Evolutionary conservation across 2,329 filamentous ascomycete genomes (phyloP), one percentile per base, ranked within the genome.

Genomic region (Alternaria brassicae): DNA sequence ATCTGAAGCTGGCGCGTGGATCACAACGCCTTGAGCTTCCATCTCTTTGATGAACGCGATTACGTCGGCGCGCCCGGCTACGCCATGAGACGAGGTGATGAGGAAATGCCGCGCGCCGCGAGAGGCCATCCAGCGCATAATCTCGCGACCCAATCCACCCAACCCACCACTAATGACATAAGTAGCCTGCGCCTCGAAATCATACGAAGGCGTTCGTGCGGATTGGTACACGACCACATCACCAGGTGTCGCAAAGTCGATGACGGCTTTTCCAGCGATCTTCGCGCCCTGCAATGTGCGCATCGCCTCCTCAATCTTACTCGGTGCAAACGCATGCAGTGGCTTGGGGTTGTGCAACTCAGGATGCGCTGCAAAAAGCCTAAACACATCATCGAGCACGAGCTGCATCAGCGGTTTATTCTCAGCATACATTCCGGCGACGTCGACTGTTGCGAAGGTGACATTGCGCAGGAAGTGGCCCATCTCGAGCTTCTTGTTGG

Each of bases 261-360:
- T 64, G n/a, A 81, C 75, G 0, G 79, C 63, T 62, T 81, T 81
- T 6, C 80, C 79, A 5, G 73, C 73, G 49, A 78, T 75, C 15
- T 72, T 73, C 0, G 77, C 76, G 13, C 40, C 32, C 62, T 58
- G 27, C 72, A 73, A 17, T 78, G 69, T 49, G 55, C 65, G 15
- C 65, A 56, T 37, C 12, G 57, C 57, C 8, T 53, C 42, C 25
- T 60, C 55, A 67, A 65, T 56, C 23, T 57, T 50, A n/a, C 36
- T 42, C 10, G 65, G 56, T 3, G 40, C n/a, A 10, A 54, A 52
- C 21, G 56, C 55, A 44, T 58, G 41, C n/a, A 52, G 40, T 15
- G 47, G 45, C 4, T 51, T 51, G 27, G 57, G 57, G 2, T 45
- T 45, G 4, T 51, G 45, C 10, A 56, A 8, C 21, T 27, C 47